Conservation (phyloP, 176 grass and related monocot species). For the Bolboschoenus planiculmis region DNA sequence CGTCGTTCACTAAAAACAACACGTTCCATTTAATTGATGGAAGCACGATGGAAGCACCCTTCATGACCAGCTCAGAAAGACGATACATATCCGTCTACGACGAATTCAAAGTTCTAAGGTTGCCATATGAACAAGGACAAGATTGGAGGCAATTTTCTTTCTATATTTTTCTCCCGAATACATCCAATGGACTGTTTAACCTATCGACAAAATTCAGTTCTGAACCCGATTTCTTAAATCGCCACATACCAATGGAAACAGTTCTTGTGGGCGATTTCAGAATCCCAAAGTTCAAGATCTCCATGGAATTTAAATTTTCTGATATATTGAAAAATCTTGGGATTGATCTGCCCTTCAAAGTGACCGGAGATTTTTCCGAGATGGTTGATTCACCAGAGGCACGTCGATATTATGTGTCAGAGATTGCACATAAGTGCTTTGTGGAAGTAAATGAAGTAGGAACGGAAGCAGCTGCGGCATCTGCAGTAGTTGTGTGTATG, state of each 20-base stretch:
- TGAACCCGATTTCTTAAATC: constrained; percentile 21
- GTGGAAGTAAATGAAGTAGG: constrained; percentile 56
- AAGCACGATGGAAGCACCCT: constrained; percentile 19
- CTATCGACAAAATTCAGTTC: constrained; percentile 32
- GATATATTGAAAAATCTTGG: constrained; percentile 23
- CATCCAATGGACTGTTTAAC: background rate
- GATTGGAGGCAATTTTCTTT: constrained; percentile 30
- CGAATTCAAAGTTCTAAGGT: constrained; percentile 45
- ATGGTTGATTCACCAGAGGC: constrained; percentile 14
- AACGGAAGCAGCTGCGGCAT: constrained; percentile 33
- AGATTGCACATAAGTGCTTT: constrained; percentile 31
- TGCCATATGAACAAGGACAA: constrained; percentile 24
- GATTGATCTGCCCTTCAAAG: constrained; percentile 24
- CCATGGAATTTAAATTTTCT: constrained; percentile 14
- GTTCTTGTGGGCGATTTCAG: constrained; percentile 27
- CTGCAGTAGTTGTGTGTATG: background rate
- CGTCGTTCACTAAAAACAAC: background rate
- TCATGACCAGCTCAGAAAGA: constrained; percentile 31
- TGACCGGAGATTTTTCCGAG: constrained; percentile 13
- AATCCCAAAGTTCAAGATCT: constrained; percentile 51
- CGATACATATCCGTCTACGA: constrained; percentile 27
- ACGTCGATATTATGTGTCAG: background rate
- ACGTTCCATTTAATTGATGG: constrained; percentile 36
- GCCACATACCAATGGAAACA: background rate
- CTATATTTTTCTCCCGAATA: constrained; percentile 48